phyloP scores from a whole-genome alignment of 2,329 filamentous ascomycete genomes.

The Diplodia corticola region DNA sequence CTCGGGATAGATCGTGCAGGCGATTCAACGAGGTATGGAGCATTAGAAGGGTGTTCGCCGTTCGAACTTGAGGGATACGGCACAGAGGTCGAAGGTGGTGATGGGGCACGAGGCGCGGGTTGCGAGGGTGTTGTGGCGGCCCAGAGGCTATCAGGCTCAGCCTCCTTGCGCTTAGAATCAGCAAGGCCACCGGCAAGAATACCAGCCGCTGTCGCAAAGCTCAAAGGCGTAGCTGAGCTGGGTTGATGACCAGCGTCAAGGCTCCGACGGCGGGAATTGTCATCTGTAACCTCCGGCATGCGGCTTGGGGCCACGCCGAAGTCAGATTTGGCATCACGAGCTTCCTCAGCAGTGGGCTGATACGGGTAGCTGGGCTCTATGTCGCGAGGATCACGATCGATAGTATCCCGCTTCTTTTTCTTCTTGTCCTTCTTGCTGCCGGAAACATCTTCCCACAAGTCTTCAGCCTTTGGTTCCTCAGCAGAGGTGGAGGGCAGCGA shows the following conservation, averaged over 20 bases:
- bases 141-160: not conserved
- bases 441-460: conserved; percentile 22
- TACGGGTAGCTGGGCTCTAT: conserved; percentile 26
- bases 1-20: conserved; percentile 31
- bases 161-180: conserved; percentile 6
- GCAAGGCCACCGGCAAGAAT: conserved; percentile 5
- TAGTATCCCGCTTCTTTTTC: conserved; percentile 33
- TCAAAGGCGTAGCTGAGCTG: not conserved
- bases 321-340: conserved; percentile 11
- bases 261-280: not conserved
- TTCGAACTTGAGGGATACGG: not conserved
- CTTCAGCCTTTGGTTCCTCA: conserved; percentile 24
- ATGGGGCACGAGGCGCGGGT: not conserved
- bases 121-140: not conserved
- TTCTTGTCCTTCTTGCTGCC: conserved; percentile 32
- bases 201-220: conserved; percentile 9
- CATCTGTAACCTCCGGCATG: not conserved
- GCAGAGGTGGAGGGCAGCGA: conserved; percentile 12
- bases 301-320: not conserved
- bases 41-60: not conserved
- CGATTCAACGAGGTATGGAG: not conserved
- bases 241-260: not conserved
- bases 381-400: conserved; percentile 38
- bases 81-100: not conserved
- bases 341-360: not conserved